Evolutionary conservation across 108 stramenopile genomes (phyloP), one percentile per base, ranked within the genome.

Genomic region (Nannochloropsis gaditana): DNA sequence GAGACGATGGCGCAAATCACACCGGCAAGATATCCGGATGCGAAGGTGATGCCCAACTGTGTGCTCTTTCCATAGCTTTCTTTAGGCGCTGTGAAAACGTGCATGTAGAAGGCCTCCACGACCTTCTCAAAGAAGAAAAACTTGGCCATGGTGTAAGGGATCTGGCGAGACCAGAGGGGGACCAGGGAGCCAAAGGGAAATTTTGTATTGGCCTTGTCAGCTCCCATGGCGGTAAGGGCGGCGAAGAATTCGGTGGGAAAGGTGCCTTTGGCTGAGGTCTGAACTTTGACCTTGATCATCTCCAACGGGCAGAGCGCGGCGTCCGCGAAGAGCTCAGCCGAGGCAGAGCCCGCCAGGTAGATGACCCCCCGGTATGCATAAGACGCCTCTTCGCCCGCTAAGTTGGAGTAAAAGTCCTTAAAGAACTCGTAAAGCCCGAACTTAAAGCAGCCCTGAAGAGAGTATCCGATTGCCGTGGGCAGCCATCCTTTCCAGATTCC

Each of bases 371-470:
- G 85, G 83, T 85, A 86, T 45, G 85, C 42, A 45, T 86, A 86
- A 21, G 87, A 21, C 21, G 17, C 42, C 87, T 87, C 85, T 82
- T 86, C 43, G 43, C 86, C 86, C n/a, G 86, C 86, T 84, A 87
- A 31, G 43, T 73, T 84, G 87, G 84, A 80, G 90, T 90, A 90
- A 9, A 88, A 84, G 87, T 91, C 90, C 87, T 91, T 91, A 89
- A 89, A 89, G 89, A 89, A 84, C 86, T 91, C 90, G 84, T 89
- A 89, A 19, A 91, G 83, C 6, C 90, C 90, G 87, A 85, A 86
- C 87, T 85, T 85, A 81, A 87, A 85, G 82, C 81, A 83, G 85
- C 85, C 85, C 85, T 87, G 85, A 81, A 47, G 41, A n/a, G 83
- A 84, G 5, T 17, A 21, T 43, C 21, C 82, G 9, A 83, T 41